phyloP scores from a whole-genome alignment of 805 yeast species.

The Suhomyces prunicola region DNA sequence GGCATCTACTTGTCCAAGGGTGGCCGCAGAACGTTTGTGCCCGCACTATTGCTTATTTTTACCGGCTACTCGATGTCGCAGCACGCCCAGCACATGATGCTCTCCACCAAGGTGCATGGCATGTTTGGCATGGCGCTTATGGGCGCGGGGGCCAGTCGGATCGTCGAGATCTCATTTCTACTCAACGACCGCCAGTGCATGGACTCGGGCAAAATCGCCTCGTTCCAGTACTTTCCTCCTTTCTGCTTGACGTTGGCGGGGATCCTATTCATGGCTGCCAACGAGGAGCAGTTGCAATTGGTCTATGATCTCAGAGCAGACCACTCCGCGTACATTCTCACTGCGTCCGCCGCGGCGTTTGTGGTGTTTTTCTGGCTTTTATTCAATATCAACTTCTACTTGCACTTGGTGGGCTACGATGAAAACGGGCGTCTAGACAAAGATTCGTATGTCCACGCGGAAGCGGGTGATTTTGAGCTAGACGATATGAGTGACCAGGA shows the following conservation, averaged over 20 bases:
- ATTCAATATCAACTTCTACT: slow-evolving; percentile 56
- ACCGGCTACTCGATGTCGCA: slow-evolving; percentile 96
- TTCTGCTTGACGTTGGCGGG: slow-evolving; percentile 78
- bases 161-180: slow-evolving; percentile 77
- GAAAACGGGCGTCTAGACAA: slow-evolving; percentile 33
- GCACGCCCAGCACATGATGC: slow-evolving; percentile 70
- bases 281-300: slow-evolving; percentile 76
- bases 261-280: slow-evolving; percentile 85
- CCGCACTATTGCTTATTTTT: slow-evolving; percentile 75
- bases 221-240: slow-evolving; percentile 88
- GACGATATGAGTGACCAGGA: slow-evolving; percentile 7
- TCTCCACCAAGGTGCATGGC: slow-evolving; percentile 84
- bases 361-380: slow-evolving; percentile 65
- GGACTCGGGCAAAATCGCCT: slow-evolving; percentile 43
- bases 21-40: slow-evolving; percentile 66
- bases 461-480: slow-evolving; percentile 34
- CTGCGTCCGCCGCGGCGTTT: slow-evolving; percentile 70
- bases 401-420: slow-evolving; percentile 42
- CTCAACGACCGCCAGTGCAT: slow-evolving; percentile 55
- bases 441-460: background rate
- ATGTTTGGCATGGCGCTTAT: slow-evolving; percentile 81
- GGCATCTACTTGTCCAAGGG: slow-evolving; percentile 73
- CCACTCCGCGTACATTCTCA: slow-evolving; percentile 77
- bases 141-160: slow-evolving; percentile 71
- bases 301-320: slow-evolving; percentile 77